phyloP scores from a whole-genome alignment of 2,329 filamentous ascomycete species.

The Apiospora aurea region DNA sequence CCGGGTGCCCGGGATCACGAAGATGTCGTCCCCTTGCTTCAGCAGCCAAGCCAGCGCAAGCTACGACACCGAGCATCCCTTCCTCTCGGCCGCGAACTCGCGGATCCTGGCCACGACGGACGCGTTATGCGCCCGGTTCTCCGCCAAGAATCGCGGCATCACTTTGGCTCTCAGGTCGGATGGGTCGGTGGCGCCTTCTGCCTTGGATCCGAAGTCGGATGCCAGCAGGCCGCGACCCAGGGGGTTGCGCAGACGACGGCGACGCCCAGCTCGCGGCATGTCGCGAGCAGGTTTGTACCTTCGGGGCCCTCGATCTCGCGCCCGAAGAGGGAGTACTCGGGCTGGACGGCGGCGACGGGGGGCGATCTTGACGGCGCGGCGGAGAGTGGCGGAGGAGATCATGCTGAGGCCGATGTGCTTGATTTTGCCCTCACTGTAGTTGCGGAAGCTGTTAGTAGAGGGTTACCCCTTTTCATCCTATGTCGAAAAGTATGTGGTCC shows the following conservation, averaged over 20 bases:
- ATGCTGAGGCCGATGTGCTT: slow-evolving; percentile 62
- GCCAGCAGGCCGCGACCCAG: slow-evolving; percentile 66
- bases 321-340: slow-evolving; percentile 61
- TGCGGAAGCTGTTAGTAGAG: not conserved
- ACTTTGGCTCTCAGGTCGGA: slow-evolving; percentile 31
- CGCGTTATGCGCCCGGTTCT: slow-evolving; percentile 58
- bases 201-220: slow-evolving; percentile 40
- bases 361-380: slow-evolving; percentile 54
- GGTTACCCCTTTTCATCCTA: not conserved
- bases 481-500: not conserved
- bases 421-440: slow-evolving; percentile 59
- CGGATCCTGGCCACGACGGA: slow-evolving; percentile 37
- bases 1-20: slow-evolving; percentile 48
- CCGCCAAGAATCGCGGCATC: slow-evolving; percentile 50
- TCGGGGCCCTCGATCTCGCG: slow-evolving; percentile 64
- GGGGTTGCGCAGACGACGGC: slow-evolving; percentile 65
- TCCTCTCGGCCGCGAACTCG: slow-evolving; percentile 38
- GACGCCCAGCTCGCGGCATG: slow-evolving; percentile 64
- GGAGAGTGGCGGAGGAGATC: slow-evolving; percentile 38
- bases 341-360: slow-evolving; percentile 59
- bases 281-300: slow-evolving; percentile 56
- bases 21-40: slow-evolving; percentile 51
- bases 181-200: not conserved
- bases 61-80: slow-evolving; percentile 56
- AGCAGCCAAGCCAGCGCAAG: slow-evolving; percentile 64